Evolutionary conservation across 1,284 basidiomycete genomes (phyloP), one percentile per base, ranked within the genome.

Genomic region (Ceratobasidium sp.): DNA sequence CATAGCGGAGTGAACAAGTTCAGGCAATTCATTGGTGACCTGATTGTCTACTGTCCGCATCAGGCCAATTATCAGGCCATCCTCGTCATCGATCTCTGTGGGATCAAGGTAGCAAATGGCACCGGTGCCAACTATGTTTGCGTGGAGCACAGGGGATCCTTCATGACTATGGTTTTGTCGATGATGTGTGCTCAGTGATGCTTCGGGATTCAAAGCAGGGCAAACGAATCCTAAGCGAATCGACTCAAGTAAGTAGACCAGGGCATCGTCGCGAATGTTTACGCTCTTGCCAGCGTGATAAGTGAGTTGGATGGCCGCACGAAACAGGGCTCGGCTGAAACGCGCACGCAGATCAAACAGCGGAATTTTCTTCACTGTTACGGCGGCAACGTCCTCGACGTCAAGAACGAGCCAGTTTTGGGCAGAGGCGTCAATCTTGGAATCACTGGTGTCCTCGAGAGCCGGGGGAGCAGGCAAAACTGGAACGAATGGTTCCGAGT

Each of bases 321-420:
- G 43, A 31, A 34, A 34, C 12, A 62, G 45, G 17, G 32, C 58
- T 4, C 58, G 58, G 40, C 58, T 62, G 31, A 49, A 62, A 15
- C 58, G 58, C 12, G 58, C 58, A 6, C 22, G 43, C 17, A 62
- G 43, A 13, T 62, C 32, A 38, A 62, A 62, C 20, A 50, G 13
- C n/a, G 40, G 12, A n/a, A n/a, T n/a, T n/a, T n/a, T n/a, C n/a
- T n/a, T n/a, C n/a, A n/a, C n/a, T n/a, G n/a, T n/a, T n/a, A n/a
- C n/a, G n/a, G n/a, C n/a, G n/a, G n/a, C n/a, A n/a, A n/a, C n/a
- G n/a, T n/a, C n/a, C n/a, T n/a, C n/a, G n/a, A n/a, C n/a, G n/a
- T n/a, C n/a, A n/a, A n/a, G n/a, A n/a, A n/a, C n/a, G n/a, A n/a
- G n/a, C n/a, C n/a, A n/a, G n/a, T n/a, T n/a, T n/a, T n/a, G n/a